Base-by-base conservation (phyloP, 192 early-diverging fungal genomes). In the Blastocladiella britannica region DNA sequence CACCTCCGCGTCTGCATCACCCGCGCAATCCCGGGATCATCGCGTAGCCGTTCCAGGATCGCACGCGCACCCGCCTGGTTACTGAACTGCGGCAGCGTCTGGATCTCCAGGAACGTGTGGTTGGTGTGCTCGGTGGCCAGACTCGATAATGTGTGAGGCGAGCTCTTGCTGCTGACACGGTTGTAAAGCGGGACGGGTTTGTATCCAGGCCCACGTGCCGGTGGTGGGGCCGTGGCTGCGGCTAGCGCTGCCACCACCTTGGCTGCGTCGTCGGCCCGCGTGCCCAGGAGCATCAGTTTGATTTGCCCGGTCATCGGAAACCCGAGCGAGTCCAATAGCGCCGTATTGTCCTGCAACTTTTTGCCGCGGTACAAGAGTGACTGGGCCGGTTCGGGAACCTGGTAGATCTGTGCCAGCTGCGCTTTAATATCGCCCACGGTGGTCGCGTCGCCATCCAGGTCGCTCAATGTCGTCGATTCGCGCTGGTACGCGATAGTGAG, bases 1-100 rank as follows among this genome's bases (percentile, higher is more conserved):
- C 82, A 89, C 63, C 73, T 61, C 62, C 80, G 67, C 25, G 75
- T 51, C 31, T 65, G 58, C 78, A 81, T 78, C 31, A 81, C 74
- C 4, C 59, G 72, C 25, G 59, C 29, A 27, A 81, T 73, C 23
- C 79, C 85, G 26, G 60, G 58, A 62, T 89, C 87, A 37, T 77
- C 64, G 12, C 75, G 62, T n/a, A 89, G 61, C 27, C 78, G 72
- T n/a, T 79, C 70, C 25, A 89, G 70, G 7, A 89, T 28, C 24
- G 59, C 62, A 24, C 61, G 60, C 4, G 87, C 87, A 18, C 66
- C 68, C 9, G 71, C 71, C 4, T 67, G 65, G 24, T 72, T 55
- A 0, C 65, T 61, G 58, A 83, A 81, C 54, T 77, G 64, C 37
- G 72, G 66, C 7, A 88, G 66, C 2, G 80, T 69, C 47, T 71